Evolutionary conservation across 2,329 filamentous ascomycete genomes (phyloP).

Genomic region (Curvularia sp.): DNA sequence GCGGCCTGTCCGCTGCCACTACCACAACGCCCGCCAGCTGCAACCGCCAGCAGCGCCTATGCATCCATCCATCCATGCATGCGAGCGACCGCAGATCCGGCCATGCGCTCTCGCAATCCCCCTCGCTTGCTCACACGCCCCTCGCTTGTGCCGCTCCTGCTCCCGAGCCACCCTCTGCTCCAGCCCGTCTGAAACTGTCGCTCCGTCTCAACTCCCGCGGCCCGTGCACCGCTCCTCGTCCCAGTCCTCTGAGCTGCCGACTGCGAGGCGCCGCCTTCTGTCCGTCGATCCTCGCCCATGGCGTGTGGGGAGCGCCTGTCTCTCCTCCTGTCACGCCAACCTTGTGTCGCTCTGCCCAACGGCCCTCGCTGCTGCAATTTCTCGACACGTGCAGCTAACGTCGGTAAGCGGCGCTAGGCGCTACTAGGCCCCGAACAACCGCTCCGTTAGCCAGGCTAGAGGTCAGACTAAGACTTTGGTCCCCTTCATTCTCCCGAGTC

Average conservation of each 20-base stretch:
- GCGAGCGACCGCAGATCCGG: too few species aligned
- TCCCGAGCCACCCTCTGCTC: constrained; percentile 9
- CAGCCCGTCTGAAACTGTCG: constrained; percentile 35
- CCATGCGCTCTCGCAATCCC: constrained; percentile 1
- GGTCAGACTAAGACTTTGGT: not conserved
- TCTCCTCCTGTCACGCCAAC: not conserved
- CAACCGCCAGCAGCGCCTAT: not conserved
- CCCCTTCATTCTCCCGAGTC: not conserved
- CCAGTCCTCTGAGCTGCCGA: constrained; percentile 25
- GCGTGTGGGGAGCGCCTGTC: constrained; percentile 1
- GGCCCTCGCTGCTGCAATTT: not conserved
- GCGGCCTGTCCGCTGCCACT: too few species aligned
- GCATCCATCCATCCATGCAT: not conserved
- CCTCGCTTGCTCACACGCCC: constrained; percentile 13
- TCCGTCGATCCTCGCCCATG: constrained; percentile 4
- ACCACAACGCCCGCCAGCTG: too few species aligned
- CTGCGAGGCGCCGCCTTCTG: constrained; percentile 9
- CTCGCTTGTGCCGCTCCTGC: constrained; percentile 27
- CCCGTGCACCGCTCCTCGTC: constrained; percentile 34
- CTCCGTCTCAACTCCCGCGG: constrained; percentile 34
- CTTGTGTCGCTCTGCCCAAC: not conserved
- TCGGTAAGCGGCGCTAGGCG: constrained; percentile 10
- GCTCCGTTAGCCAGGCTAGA: constrained; percentile 1
- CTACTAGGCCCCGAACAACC: constrained; percentile 1
- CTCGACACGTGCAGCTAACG: not conserved